Evolutionary conservation across 73 alveolate species (phyloP), one percentile per base, ranked within the genome.

Genomic region (Paramecium tetraurelia): DNA sequence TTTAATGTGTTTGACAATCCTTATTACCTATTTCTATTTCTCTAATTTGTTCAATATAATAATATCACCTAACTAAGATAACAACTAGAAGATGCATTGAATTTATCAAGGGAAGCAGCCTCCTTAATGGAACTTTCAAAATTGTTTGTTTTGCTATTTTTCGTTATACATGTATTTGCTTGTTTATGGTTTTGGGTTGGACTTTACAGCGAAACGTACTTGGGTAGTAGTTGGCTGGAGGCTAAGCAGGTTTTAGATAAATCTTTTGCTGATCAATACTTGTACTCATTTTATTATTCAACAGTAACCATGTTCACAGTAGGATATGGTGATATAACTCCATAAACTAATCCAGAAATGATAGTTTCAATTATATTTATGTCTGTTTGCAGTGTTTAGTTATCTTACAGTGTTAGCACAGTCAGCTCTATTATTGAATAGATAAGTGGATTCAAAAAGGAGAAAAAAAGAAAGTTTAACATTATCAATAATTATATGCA

Each of bases 281-380:
- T 89, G 9, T 41, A 40, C 16, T 58, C 94, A 38, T 70, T 70
- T 71, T 89, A 89, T 71, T 89, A 40, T 71, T 70, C 86, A 14
- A 89, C 94, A 6, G 94, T 89, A 7, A 89, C 94, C 5, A 89
- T 89, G 94, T 77, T 89, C 27, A 89, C 94, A 0, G 92, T 89
- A 7, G 94, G 94, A 18, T 89, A 89, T 71, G 94, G 94, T 24
- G 94, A 89, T 89, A 46, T 89, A 2, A 24, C 48, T 22, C 94
- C 94, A 7, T 44, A 70, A 20, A 71, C 50, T 12, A 71, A 70
- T 33, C 76, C 72, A 3, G 94, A 89, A 70, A 36, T 57, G 35
- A 41, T 89, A 14, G 92, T 89, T 4, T 69, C 92, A 9, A 29
- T 70, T 22, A 59, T 77, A 22, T 70, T 83, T 69, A 89, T 89